Base-by-base conservation (phyloP, 768 basidiomycete genomes). In the Suillus occidentalis region DNA sequence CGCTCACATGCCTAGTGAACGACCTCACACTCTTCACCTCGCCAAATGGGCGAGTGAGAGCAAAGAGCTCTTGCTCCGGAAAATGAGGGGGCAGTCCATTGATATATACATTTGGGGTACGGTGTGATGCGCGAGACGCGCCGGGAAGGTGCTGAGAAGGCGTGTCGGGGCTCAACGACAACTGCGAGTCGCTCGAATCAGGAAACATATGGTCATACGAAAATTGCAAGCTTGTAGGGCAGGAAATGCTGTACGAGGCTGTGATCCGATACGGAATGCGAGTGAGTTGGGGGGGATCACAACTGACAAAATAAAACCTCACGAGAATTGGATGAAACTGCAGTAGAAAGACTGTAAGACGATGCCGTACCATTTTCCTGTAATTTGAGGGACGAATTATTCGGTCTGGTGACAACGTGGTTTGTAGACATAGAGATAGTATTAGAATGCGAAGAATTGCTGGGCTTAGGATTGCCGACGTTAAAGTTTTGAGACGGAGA, bases 11-110 rank as follows among this genome's bases (percentile, higher is more conserved):
- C 22, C 93, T 81, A 56, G 92, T 94, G 71, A 95, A 94, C 53
- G 91, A 92, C 64, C 92, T 78, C 18, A 94, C 93, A 66, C 92
- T 94, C 70, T 87, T 77, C 13, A 95, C 86, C 28, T 79, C 81
- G 4, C 92, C 92, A 68, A 87, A 95, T n/a, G 86, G 88, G 28
- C 82, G 77, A 40, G 89, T 83, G 62, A 95, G 85, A 36, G 85
- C 85, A 69, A 87, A 88, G 49, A 95, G 81, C 66, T 92, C 85
- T 65, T 92, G 91, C 71, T 94, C 92, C 0, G 91, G 87, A 70
- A 85, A 94, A 76, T 92, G 87, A 6, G 92, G 89, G 3, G 91
- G 92, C 18, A 95, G 83, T 14, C 92, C 92, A 71, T 94, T 94
- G 78, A 94, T 93, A 73, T 94, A 94, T 0, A 94, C 89, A 69